phyloP scores from a whole-genome alignment of 176 grass and related monocot genomes.

The barley (Hordeum vulgare) region MorexV3_pseudomolecules_assembly NC_058518.1:510938485-510938984 shows the following conservation, averaged over 20 bases:
- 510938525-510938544: neutral
- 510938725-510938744: conserved; percentile 74
- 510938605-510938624: conserved; percentile 76
- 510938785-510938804: conserved; percentile 34
- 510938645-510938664: conserved; percentile 65
- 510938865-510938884: conserved; percentile 24
- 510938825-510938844: conserved; percentile 28
- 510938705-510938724: conserved; percentile 84
- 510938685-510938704: conserved; percentile 46
- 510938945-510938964: neutral
- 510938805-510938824: conserved; percentile 2
- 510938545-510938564: neutral
- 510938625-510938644: conserved; percentile 72
- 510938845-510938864: conserved; percentile 12
- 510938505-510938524: neutral
- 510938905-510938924: conserved; percentile 25
- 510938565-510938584: conserved; percentile 16
- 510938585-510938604: conserved; percentile 68
- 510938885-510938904: neutral
- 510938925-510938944: neutral
- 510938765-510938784: conserved; percentile 47
- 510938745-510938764: conserved; percentile 58
- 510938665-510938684: conserved; percentile 60
- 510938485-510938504: neutral
- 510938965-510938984: neutral